phyloP scores from a whole-genome alignment of 1,284 basidiomycete genomes.

The Cryptococcus neoformans region DNA sequence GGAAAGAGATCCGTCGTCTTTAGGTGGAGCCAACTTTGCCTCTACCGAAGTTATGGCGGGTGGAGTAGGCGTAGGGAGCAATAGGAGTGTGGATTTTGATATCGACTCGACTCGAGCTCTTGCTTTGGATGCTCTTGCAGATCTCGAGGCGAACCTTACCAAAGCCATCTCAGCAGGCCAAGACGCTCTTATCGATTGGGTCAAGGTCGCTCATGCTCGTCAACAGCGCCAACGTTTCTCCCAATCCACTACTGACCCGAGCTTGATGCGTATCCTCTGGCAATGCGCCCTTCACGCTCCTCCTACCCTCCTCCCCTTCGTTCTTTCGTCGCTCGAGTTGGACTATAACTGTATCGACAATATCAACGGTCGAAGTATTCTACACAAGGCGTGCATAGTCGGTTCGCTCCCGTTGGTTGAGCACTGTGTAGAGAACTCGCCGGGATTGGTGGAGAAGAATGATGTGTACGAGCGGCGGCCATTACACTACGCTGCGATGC shows the following conservation, averaged over 20 bases:
- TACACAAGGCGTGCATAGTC: slow-evolving; percentile 91
- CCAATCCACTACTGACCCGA: slow-evolving; percentile 22
- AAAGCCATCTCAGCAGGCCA: slow-evolving; percentile 63
- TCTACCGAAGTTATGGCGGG: not conserved
- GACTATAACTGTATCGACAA: slow-evolving; percentile 93
- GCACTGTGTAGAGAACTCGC: slow-evolving; percentile 67
- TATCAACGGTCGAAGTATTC: slow-evolving; percentile 91
- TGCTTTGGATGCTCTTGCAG: slow-evolving; percentile 66
- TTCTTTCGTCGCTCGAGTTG: slow-evolving; percentile 70
- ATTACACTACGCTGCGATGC: slow-evolving; percentile 94
- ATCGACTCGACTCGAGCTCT: slow-evolving; percentile 47
- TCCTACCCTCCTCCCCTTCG: slow-evolving; percentile 65
- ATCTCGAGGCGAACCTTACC: slow-evolving; percentile 79
- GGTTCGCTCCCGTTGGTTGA: slow-evolving; percentile 77
- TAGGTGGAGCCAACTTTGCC: slow-evolving; percentile 34
- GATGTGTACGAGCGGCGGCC: slow-evolving; percentile 84
- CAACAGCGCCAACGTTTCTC: slow-evolving; percentile 16
- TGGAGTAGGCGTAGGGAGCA: slow-evolving; percentile 48
- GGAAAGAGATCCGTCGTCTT: slow-evolving; percentile 45
- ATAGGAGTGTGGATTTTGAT: slow-evolving; percentile 63
- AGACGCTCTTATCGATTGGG: slow-evolving; percentile 63
- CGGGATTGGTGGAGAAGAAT: slow-evolving; percentile 29
- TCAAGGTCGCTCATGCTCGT: slow-evolving; percentile 63
- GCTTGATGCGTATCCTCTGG: slow-evolving; percentile 79
- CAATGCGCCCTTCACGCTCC: slow-evolving; percentile 80